Conservation (phyloP, 83 land plant genomes). For the Diphasiastrum complanatum region DNA sequence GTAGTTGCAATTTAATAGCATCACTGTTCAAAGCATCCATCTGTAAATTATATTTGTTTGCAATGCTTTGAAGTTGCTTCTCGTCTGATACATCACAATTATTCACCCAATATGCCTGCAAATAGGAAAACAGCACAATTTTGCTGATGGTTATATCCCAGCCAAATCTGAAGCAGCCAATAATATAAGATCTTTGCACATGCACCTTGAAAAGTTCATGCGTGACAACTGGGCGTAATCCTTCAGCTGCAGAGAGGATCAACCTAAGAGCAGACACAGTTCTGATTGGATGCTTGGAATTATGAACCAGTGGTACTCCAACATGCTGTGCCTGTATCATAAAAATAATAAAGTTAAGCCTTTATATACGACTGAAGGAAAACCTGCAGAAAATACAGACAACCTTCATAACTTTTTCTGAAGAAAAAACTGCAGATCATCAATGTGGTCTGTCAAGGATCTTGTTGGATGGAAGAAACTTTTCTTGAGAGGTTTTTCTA, state of each 20-base stretch:
- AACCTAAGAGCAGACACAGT: conserved; percentile 11
- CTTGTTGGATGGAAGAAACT: no score
- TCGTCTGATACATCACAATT: conserved; percentile 8
- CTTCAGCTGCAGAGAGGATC: background rate
- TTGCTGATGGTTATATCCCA: no score
- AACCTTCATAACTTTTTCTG: no score
- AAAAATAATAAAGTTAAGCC: background rate
- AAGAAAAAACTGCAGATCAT: background rate
- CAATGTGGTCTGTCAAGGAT: no score
- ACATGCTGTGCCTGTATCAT: conserved; percentile 12
- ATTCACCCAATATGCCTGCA: conserved; percentile 19
- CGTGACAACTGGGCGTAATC: conserved; percentile 1
- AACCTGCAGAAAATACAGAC: no score
- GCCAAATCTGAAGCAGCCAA: no score
- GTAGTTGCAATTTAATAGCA: conserved; percentile 3
- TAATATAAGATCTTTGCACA: background rate
- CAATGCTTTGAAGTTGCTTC: background rate
- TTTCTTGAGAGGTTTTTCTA: no score
- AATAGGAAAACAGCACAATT: conserved; percentile 1
- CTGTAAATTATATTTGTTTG: background rate
- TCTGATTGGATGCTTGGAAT: conserved; percentile 9
- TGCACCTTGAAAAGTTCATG: conserved; percentile 11
- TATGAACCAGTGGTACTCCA: conserved; percentile 1
- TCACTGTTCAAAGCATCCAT: background rate
- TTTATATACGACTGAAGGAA: no score